Evolutionary conservation across 306 rosid species (phyloP).

Genomic region (Trichosanthes cucumerina): DNA sequence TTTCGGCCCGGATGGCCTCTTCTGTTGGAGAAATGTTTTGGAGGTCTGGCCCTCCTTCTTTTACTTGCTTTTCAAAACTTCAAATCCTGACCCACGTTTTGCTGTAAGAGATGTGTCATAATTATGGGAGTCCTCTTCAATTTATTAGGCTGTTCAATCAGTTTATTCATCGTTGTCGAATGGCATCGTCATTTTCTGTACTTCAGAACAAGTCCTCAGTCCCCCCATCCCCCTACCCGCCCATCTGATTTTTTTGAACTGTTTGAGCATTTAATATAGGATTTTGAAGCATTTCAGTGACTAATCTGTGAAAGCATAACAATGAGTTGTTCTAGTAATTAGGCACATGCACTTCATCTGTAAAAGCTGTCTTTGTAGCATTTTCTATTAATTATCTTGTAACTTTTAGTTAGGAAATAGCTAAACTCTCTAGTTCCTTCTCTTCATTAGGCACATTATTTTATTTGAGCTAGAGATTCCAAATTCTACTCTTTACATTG

Average conservation of each 20-base stretch:
- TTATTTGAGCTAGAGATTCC: neutral
- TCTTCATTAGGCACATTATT: neutral
- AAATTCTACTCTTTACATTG: neutral
- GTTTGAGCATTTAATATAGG: neutral
- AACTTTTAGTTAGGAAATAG: neutral
- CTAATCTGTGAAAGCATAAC: neutral
- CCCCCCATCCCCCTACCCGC: neutral
- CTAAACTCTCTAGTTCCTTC: neutral
- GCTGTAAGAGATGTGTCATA: slow-evolving; percentile 14
- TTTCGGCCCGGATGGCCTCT: slow-evolving; percentile 2
- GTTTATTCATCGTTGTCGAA: neutral
- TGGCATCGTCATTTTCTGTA: neutral
- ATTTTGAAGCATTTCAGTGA: neutral
- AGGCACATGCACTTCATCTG: neutral
- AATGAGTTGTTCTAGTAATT: neutral
- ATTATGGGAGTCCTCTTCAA: slow-evolving; percentile 22
- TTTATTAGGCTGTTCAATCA: slow-evolving; percentile 16
- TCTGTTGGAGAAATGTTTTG: slow-evolving; percentile 16
- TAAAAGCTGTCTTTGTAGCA: neutral
- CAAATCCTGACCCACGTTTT: slow-evolving; percentile 33
- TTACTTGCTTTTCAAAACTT: slow-evolving; percentile 14
- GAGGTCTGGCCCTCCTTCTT: neutral
- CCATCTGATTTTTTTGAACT: neutral
- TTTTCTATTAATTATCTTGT: neutral
- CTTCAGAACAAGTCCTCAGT: neutral